Base-by-base conservation (phyloP, 768 basidiomycete species). In the Krasilnikovozyma curviuscula region DNA sequence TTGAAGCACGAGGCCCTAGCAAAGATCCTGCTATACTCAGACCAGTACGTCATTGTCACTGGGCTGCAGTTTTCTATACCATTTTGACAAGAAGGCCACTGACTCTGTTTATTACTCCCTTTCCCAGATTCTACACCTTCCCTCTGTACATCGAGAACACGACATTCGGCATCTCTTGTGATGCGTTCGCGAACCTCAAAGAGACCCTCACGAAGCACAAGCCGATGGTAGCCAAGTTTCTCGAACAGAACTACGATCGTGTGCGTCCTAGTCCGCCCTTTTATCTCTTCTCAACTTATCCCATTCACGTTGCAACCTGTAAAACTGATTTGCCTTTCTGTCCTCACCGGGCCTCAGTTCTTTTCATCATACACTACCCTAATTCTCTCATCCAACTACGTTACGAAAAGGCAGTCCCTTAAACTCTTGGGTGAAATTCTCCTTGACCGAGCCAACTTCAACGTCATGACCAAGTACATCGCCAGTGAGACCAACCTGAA, bases 391-490 rank as follows among this genome's bases (percentile, higher is more conserved):
- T 73, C 71, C 60, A 97, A 97, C 71, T 97, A 97, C 63, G 93
- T 98, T 49, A 98, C 93, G n/a, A 97, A 97, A 65, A 83, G 93
- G 14, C 93, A 98, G 65, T 95, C 89, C 1, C 76, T 98, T 57
- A 98, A 98, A 66, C 76, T 97, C 6, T 76, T 98, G 2, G 93
- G 93, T 54, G 93, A 98, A 67, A 97, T 97, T 66, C 71, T 97
- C 7, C 77, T 98, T 38, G 93, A 98, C 67, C 78, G 93, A 25
- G 86, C 88, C 40, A 98, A 98, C 66, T 97, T 95, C 71, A 85
- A 73, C 56, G 84, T 97, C 60, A 98, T 98, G 93, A 97, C 93
- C 0, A 75, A 80, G 7, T 98, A 97, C 63, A 98, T 98, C 57
- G 76, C 84, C 8, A 79, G 79, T 59, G 93, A 95, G 61, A 80